Evolutionary conservation across 805 yeast genomes (phyloP).

Genomic region (Monosporozyma siamensis): DNA sequence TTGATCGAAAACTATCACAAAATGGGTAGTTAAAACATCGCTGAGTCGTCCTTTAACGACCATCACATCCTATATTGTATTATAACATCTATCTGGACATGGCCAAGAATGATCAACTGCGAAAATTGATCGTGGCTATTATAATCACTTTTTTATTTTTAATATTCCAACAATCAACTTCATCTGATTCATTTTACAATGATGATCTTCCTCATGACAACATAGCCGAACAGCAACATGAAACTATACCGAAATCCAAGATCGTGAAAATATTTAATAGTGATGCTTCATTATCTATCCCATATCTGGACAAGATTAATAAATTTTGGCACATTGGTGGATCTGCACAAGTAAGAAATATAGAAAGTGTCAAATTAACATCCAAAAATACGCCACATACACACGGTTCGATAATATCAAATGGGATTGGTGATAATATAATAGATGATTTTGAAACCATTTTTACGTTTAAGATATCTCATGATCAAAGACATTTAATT

Average conservation of each 20-base stretch:
- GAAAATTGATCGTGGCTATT: slow-evolving; percentile 2
- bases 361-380: slow-evolving; percentile 18
- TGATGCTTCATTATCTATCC: slow-evolving; percentile 22
- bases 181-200: background rate
- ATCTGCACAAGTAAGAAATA: slow-evolving; percentile 22
- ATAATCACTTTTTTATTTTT: slow-evolving; percentile 4
- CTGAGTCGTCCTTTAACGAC: no score
- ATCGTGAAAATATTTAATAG: slow-evolving; percentile 13
- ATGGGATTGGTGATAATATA: slow-evolving; percentile 28
- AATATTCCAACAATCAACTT: background rate
- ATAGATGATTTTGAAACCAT: slow-evolving; percentile 26
- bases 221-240: no score
- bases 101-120: background rate
- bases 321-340: slow-evolving; percentile 25
- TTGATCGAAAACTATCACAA: no score
- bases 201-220: background rate
- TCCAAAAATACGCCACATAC: slow-evolving; percentile 7
- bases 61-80: no score
- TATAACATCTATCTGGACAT: no score
- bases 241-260: slow-evolving; percentile 2
- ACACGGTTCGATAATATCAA: slow-evolving; percentile 23
- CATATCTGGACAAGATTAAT: slow-evolving; percentile 25
- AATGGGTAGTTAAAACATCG: no score
- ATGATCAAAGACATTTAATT: slow-evolving; percentile 2
- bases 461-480: slow-evolving; percentile 13